Conservation (phyloP, 164 flowering plant species). For the Aristolochia contorta region DNA sequence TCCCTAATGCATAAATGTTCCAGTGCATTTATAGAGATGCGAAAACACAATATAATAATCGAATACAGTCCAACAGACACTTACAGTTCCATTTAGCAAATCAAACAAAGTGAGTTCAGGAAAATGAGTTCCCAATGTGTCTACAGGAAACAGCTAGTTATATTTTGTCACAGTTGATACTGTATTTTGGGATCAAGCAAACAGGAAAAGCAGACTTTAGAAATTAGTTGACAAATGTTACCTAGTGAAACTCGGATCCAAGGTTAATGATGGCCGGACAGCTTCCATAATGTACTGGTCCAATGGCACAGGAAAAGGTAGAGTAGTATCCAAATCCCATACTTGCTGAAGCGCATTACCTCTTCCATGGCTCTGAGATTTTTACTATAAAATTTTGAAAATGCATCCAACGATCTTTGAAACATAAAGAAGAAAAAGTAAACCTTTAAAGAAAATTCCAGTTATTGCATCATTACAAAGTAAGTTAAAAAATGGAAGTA, state of each 20-base stretch:
- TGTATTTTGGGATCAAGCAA: too few species aligned
- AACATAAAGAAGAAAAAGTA: constrained; percentile 1
- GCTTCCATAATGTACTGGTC: constrained; percentile 56
- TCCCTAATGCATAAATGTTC: too few species aligned
- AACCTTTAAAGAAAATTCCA: not conserved
- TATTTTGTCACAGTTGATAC: too few species aligned
- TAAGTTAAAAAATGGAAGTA: not conserved
- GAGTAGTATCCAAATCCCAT: constrained; percentile 90
- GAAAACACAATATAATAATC: too few species aligned
- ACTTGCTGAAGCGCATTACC: constrained; percentile 36
- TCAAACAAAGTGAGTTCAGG: too few species aligned
- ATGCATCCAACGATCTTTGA: constrained; percentile 1
- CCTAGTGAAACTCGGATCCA: constrained; percentile 67
- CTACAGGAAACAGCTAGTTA: too few species aligned
- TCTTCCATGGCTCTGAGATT: constrained; percentile 36
- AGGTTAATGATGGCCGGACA: constrained; percentile 59
- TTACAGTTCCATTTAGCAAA: too few species aligned
- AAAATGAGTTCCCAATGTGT: too few species aligned
- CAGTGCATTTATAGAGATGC: too few species aligned
- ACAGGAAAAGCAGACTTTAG: too few species aligned
- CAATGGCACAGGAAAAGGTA: constrained; percentile 65
- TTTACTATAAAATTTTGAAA: not conserved
- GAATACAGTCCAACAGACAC: too few species aligned
- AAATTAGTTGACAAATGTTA: constrained; percentile 10
- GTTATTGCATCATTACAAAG: not conserved